A percentile compares a stretch with the other conserved stretches of the same genome.
These are phyloP conservation scores for Schizothecium vesticola DNA, from an alignment of 495 filamentous ascomycete genomes.

Conservation along the genomic window DNA sequence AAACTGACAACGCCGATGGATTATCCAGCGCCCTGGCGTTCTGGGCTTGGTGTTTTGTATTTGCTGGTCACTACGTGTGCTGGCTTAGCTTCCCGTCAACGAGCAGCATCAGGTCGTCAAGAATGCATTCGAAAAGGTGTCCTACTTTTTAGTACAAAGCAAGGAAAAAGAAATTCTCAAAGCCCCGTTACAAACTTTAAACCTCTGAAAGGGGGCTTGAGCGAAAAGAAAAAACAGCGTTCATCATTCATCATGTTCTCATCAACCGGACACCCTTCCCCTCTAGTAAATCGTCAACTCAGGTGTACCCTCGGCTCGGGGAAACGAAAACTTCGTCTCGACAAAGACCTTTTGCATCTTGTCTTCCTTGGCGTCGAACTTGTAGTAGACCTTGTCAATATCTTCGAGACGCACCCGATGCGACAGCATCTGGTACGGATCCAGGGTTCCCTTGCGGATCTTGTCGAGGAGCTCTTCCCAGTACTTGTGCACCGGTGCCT, in stretches of 20 bases:
- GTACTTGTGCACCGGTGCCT: conserved; percentile 79
- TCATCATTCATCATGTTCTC: neutral
- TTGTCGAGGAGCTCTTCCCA: conserved; percentile 68
- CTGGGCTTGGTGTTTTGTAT: no score
- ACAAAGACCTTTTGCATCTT: conserved; percentile 69
- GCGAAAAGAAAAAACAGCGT: neutral
- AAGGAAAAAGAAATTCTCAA: neutral
- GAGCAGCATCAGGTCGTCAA: neutral
- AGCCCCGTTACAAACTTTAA: no score
- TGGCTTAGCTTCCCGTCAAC: no score
- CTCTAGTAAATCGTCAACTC: conserved; percentile 40
- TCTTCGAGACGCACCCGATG: conserved; percentile 75
- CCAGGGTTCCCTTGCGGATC: conserved; percentile 64
- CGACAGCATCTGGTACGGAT: conserved; percentile 73
- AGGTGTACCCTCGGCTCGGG: conserved; percentile 50
- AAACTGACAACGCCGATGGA: neutral
- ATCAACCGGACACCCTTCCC: neutral
- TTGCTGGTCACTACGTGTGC: no score
- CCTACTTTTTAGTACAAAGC: neutral
- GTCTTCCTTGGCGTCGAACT: conserved; percentile 64
- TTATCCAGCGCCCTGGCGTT: no score
- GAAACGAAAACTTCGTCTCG: conserved; percentile 60
- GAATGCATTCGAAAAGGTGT: neutral
- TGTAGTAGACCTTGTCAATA: conserved; percentile 61
- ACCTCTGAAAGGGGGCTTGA: neutral